Evolutionary conservation across 192 early-diverging fungal species (phyloP).

Genomic region (Thoreauomyces humboldtii): DNA sequence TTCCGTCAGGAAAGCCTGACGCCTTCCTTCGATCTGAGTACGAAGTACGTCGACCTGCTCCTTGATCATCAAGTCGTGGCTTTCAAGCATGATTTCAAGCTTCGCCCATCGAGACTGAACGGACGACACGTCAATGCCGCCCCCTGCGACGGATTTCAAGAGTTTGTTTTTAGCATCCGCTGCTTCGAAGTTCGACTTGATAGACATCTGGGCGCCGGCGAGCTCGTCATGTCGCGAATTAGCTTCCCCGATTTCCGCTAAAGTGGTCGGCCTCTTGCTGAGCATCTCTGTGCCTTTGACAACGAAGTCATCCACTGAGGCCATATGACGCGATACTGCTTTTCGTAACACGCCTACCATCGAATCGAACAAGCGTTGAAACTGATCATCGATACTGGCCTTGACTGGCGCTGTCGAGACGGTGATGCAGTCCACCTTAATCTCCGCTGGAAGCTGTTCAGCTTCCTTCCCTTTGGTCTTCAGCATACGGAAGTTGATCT

Average conservation of each 20-base stretch:
- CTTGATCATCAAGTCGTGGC: slow-evolving; percentile 57
- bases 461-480: slow-evolving; percentile 60
- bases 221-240: slow-evolving; percentile 52
- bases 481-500: slow-evolving; percentile 51
- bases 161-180: slow-evolving; percentile 55
- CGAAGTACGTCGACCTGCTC: slow-evolving; percentile 57
- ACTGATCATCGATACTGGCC: slow-evolving; percentile 57
- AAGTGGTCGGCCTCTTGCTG: slow-evolving; percentile 46
- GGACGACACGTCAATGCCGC: slow-evolving; percentile 42
- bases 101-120: slow-evolving; percentile 51
- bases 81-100: slow-evolving; percentile 56
- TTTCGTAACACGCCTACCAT: slow-evolving; percentile 40
- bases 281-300: slow-evolving; percentile 45
- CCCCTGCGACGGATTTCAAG: slow-evolving; percentile 52
- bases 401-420: slow-evolving; percentile 55
- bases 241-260: slow-evolving; percentile 55
- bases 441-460: slow-evolving; percentile 43
- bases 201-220: slow-evolving; percentile 35
- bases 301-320: slow-evolving; percentile 49
- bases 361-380: slow-evolving; percentile 57
- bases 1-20: slow-evolving; percentile 28
- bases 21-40: slow-evolving; percentile 48
- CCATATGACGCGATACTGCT: slow-evolving; percentile 35
- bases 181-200: slow-evolving; percentile 47
- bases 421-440: slow-evolving; percentile 55